Percentiles rank a stretch among this genome's conserved stretches.
Evolutionary conservation across 371 early-diverging fungal genomes (phyloP).

Genomic region (Zopfochytrium polystomum): DNA sequence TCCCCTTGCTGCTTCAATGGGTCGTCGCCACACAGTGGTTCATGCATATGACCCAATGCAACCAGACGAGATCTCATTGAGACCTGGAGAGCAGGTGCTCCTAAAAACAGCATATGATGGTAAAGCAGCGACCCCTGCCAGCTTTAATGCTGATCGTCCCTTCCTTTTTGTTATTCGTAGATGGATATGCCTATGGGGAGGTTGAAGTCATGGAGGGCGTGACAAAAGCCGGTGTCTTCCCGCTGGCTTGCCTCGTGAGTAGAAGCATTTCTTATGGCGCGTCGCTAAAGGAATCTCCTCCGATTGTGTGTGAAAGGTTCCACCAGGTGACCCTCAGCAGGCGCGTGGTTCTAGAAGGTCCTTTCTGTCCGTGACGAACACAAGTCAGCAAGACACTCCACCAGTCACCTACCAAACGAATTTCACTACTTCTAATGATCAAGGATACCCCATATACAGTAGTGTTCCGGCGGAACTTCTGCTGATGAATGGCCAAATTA

Average conservation of each 20-base stretch:
- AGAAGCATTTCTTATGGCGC: too few species aligned
- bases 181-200: slow-evolving; percentile 34
- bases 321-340: not conserved
- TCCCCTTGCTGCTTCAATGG: slow-evolving; percentile 11
- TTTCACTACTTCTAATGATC: slow-evolving; percentile 4
- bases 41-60: slow-evolving; percentile 29
- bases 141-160: not conserved
- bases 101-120: slow-evolving; percentile 32
- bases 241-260: slow-evolving; percentile 34
- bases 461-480: slow-evolving; percentile 30
- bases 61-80: slow-evolving; percentile 26
- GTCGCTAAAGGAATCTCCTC: too few species aligned
- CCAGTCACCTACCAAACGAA: slow-evolving; percentile 1
- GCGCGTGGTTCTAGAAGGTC: not conserved
- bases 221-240: slow-evolving; percentile 27
- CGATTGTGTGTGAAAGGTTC: too few species aligned
- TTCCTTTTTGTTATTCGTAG: slow-evolving; percentile 3
- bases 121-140: not conserved
- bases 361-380: not conserved
- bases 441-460: slow-evolving; percentile 11
- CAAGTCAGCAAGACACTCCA: not conserved
- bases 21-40: slow-evolving; percentile 15
- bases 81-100: slow-evolving; percentile 24
- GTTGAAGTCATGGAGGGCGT: slow-evolving; percentile 15
- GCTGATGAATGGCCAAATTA: slow-evolving; percentile 29